Percentiles rank a stretch among this genome's conserved stretches.
Evolutionary conservation across 2,329 filamentous ascomycete species (phyloP).

Genomic region (Cladophialophora immunda): DNA sequence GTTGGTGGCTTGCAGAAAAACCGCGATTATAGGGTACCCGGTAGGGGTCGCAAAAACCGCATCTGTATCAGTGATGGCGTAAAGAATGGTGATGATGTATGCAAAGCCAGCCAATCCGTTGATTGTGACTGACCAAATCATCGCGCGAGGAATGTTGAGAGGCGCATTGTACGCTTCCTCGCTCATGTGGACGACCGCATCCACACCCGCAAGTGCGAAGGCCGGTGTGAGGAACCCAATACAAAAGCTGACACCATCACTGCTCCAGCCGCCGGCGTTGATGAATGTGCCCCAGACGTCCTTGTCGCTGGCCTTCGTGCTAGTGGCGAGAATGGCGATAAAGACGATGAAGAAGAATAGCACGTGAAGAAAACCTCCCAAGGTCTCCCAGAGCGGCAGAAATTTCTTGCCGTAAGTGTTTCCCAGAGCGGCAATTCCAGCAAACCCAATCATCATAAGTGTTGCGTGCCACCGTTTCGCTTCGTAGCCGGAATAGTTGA

Average conservation of each 20-base stretch:
- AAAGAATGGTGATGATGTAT: constrained; percentile 56
- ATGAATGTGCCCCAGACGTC: constrained; percentile 57
- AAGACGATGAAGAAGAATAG: constrained; percentile 50
- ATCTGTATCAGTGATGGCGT: constrained; percentile 53
- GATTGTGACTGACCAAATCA: constrained; percentile 58
- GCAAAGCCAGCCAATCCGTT: constrained; percentile 59
- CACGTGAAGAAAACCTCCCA: constrained; percentile 46
- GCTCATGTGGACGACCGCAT: constrained; percentile 42
- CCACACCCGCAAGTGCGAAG: constrained; percentile 44
- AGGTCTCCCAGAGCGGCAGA: constrained; percentile 44
- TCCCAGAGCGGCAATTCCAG: constrained; percentile 46
- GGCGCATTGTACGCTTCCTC: constrained; percentile 62
- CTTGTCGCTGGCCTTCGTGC: constrained; percentile 44
- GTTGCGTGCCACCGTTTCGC: constrained; percentile 52
- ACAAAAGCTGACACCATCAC: constrained; percentile 56
- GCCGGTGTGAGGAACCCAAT: constrained; percentile 49
- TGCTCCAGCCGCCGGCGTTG: constrained; percentile 57
- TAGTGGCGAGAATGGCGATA: constrained; percentile 48
- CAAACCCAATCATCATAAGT: constrained; percentile 49
- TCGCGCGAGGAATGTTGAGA: constrained; percentile 57
- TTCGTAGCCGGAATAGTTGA: constrained; percentile 49
- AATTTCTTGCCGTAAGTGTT: constrained; percentile 44
- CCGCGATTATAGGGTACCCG: constrained; percentile 60
- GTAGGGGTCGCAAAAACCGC: constrained; percentile 52
- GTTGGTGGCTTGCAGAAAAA: constrained; percentile 58